These are phyloP conservation scores for Calonectria ilicicola DNA, from an alignment of 2,329 filamentous ascomycete species.

Conservation along the genomic window DNA sequence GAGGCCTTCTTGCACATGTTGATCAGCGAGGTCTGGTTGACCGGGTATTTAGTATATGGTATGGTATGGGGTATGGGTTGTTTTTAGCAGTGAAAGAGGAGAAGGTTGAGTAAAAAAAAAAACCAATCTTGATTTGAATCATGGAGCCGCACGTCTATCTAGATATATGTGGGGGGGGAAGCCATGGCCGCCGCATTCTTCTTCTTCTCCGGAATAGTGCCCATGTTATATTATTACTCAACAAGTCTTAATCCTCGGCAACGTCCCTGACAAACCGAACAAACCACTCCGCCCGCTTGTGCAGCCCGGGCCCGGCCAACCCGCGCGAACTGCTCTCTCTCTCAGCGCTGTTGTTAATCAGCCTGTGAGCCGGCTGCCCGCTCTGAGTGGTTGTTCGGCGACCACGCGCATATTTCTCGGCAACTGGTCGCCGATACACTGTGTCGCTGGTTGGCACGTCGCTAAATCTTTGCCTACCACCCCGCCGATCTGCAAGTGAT, in stretches of 20 bases:
- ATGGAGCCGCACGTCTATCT: background rate
- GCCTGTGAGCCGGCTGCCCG: background rate
- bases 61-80: no score
- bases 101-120: background rate
- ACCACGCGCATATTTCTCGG: background rate
- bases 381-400: background rate
- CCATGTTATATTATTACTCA: background rate
- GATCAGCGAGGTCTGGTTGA: background rate
- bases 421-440: slow-evolving; percentile 22
- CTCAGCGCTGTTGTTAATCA: background rate
- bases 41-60: background rate
- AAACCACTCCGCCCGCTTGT: background rate
- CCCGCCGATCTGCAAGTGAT: slow-evolving; percentile 1
- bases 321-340: background rate
- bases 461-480: background rate
- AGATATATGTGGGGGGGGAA: background rate
- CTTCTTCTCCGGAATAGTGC: background rate
- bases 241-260: background rate
- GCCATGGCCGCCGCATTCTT: background rate
- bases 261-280: background rate
- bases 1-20: slow-evolving; percentile 26
- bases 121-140: background rate
- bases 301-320: no score
- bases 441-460: background rate
- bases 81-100: background rate